A percentile compares a stretch with the other conserved stretches of the same genome.
Conservation (phyloP, 257 asterid genomes). For the Solanum ossicruentum region DNA sequence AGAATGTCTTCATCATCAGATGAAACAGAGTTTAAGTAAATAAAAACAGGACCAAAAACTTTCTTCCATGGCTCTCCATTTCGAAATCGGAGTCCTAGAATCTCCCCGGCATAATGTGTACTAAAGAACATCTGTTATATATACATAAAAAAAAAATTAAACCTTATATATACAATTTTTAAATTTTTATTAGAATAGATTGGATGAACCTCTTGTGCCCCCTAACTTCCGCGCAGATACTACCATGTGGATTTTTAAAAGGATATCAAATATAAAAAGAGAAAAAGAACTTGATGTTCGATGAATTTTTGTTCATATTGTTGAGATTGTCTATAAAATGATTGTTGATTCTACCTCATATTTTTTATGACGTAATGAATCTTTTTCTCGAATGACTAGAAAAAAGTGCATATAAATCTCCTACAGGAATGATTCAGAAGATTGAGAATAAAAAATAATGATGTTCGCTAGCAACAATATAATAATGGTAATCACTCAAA, state of each 20-base stretch:
- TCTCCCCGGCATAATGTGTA: conserved; percentile 53
- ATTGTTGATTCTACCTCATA: too few species aligned
- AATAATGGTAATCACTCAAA: too few species aligned
- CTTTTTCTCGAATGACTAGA: too few species aligned
- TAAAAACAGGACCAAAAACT: conserved; percentile 52
- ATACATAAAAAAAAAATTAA: not conserved
- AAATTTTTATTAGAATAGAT: not conserved
- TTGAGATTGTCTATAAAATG: too few species aligned
- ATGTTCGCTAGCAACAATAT: too few species aligned
- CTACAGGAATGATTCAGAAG: too few species aligned
- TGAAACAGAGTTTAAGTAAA: conserved; percentile 25
- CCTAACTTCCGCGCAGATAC: not conserved
- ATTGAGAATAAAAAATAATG: too few species aligned
- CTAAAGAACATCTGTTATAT: conserved; percentile 45
- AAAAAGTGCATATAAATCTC: too few species aligned
- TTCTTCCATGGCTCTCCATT: conserved; percentile 56
- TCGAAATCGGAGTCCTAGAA: conserved; percentile 21
- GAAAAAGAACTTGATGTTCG: not conserved
- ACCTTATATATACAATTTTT: not conserved
- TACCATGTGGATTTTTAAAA: not conserved
- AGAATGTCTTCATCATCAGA: conserved; percentile 16
- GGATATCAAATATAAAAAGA: not conserved
- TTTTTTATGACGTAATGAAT: too few species aligned
- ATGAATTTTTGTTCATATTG: too few species aligned
- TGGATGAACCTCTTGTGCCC: not conserved